A percentile compares a stretch with the other conserved stretches of the same genome.
Conservation (phyloP, 495 filamentous ascomycete genomes). For the Penicillium paradoxum region DNA sequence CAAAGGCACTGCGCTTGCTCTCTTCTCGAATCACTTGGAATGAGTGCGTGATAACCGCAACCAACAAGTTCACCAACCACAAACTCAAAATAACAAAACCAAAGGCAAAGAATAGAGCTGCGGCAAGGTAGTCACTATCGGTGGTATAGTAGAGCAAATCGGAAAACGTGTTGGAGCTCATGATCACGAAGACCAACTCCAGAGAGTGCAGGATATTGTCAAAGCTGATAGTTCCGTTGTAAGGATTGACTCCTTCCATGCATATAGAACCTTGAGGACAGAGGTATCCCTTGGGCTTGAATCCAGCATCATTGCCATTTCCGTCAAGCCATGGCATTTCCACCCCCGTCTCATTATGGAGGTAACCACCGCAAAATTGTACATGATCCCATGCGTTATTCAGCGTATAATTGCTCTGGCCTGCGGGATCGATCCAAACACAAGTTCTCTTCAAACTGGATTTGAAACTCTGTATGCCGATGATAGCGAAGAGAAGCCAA, state of each 20-base stretch:
- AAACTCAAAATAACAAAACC: slow-evolving; percentile 91
- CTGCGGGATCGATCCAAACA: slow-evolving; percentile 67
- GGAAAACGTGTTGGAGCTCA: slow-evolving; percentile 95
- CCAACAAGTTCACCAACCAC: slow-evolving; percentile 94
- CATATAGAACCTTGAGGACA: slow-evolving; percentile 82
- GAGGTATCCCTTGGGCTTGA: slow-evolving; percentile 76
- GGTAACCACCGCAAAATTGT: slow-evolving; percentile 82
- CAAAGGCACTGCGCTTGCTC: slow-evolving; percentile 89
- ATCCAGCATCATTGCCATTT: slow-evolving; percentile 39
- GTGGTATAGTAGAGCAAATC: slow-evolving; percentile 91
- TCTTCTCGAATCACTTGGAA: slow-evolving; percentile 99
- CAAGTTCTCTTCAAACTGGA: slow-evolving; percentile 84
- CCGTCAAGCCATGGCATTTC: slow-evolving; percentile 60
- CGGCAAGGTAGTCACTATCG: slow-evolving; percentile 82
- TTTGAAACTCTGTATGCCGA: slow-evolving; percentile 97
- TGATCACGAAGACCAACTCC: slow-evolving; percentile 96
- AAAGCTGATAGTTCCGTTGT: slow-evolving; percentile 83
- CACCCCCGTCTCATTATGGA: slow-evolving; percentile 53
- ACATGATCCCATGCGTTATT: slow-evolving; percentile 50
- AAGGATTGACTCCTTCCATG: slow-evolving; percentile 73
- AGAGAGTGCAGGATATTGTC: slow-evolving; percentile 90
- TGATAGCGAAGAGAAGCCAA: slow-evolving; percentile 96
- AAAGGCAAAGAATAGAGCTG: slow-evolving; percentile 78
- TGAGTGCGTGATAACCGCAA: slow-evolving; percentile 96
- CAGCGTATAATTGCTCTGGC: slow-evolving; percentile 33